These are phyloP conservation scores for Wallacemonas sp. DNA, from an alignment of 208 protist species.

Conservation along the genomic window DNA sequence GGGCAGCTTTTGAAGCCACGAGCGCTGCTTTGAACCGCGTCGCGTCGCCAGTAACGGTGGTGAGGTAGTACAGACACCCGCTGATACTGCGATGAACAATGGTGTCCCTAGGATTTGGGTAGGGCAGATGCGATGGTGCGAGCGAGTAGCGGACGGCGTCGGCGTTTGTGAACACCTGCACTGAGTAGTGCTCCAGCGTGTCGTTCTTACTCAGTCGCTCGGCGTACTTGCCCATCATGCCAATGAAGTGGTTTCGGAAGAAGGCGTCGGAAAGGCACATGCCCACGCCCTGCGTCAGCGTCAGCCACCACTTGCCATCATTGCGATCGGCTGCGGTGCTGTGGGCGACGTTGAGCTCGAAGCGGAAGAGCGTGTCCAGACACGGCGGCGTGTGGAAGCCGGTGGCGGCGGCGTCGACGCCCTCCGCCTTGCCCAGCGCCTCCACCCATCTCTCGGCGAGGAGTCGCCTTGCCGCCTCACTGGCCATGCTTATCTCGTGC, in stretches of 20 bases:
- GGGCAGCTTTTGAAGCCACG: no score
- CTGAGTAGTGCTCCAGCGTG: constrained; percentile 18
- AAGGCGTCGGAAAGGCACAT: constrained; percentile 42
- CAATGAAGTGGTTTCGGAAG: constrained; percentile 52
- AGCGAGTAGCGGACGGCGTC: constrained; percentile 39
- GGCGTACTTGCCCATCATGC: constrained; percentile 50
- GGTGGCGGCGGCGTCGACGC: background rate
- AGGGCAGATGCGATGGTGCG: constrained; percentile 18
- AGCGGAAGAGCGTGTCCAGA: constrained; percentile 38
- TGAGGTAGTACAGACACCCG: constrained; percentile 35
- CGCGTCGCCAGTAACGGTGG: background rate
- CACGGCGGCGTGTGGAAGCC: constrained; percentile 9
- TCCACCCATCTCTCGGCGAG: constrained; percentile 24
- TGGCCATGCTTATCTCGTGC: constrained; percentile 9
- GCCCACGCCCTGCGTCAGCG: constrained; percentile 19
- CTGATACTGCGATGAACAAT: constrained; percentile 53
- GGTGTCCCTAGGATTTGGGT: constrained; percentile 34
- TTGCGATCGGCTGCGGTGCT: background rate
- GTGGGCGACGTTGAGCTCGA: constrained; percentile 14
- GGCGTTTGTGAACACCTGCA: constrained; percentile 73
- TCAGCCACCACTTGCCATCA: constrained; percentile 10
- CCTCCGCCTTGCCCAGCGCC: constrained; percentile 22
- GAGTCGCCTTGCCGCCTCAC: constrained; percentile 16
- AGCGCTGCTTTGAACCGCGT: background rate
- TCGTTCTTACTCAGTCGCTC: constrained; percentile 28